A percentile compares a stretch with the other conserved stretches of the same genome.
Conservation (phyloP, 495 filamentous ascomycete species). For the Margaritispora aquatica region DNA sequence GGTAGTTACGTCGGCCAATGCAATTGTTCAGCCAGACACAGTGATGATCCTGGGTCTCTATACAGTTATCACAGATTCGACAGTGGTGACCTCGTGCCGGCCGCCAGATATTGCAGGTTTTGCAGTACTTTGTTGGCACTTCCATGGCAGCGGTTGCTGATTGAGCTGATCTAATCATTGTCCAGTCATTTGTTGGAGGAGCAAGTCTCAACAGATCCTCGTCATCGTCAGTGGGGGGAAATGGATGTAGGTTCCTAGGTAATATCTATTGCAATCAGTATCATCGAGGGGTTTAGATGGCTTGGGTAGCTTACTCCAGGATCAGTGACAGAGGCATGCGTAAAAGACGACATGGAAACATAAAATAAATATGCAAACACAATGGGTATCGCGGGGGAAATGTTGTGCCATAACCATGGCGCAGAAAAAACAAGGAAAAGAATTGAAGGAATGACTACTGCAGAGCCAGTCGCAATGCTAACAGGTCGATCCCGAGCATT, state of each 20-base stretch:
- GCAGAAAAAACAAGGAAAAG: conserved; percentile 87
- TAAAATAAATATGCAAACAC: conserved; percentile 86
- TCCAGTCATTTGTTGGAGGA: conserved; percentile 86
- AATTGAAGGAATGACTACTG: conserved; percentile 67
- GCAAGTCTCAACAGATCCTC: conserved; percentile 75
- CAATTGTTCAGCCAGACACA: conserved; percentile 99
- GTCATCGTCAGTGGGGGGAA: conserved; percentile 49
- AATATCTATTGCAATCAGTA: conserved; percentile 52
- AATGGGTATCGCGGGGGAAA: conserved; percentile 89
- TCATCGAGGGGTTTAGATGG: background rate
- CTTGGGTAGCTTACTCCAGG: conserved; percentile 67
- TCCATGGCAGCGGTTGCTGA: conserved; percentile 80
- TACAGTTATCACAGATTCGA: conserved; percentile 91
- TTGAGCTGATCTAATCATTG: conserved; percentile 68
- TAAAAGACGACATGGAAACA: conserved; percentile 84
- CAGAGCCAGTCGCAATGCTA: conserved; percentile 77
- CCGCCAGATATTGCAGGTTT: conserved; percentile 93
- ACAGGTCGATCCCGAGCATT: conserved; percentile 88
- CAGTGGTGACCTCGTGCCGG: conserved; percentile 94
- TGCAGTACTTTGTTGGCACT: conserved; percentile 96
- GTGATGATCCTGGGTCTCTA: conserved; percentile 97
- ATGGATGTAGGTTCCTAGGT: conserved; percentile 68
- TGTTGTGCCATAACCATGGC: conserved; percentile 82
- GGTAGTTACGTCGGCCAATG: conserved; percentile 93
- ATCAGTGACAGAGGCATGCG: conserved; percentile 86